A percentile compares a stretch with the other conserved stretches of the same genome.
phyloP scores from a whole-genome alignment of 2,329 filamentous ascomycete genomes.

The Apiospora kogelbergensis region DNA sequence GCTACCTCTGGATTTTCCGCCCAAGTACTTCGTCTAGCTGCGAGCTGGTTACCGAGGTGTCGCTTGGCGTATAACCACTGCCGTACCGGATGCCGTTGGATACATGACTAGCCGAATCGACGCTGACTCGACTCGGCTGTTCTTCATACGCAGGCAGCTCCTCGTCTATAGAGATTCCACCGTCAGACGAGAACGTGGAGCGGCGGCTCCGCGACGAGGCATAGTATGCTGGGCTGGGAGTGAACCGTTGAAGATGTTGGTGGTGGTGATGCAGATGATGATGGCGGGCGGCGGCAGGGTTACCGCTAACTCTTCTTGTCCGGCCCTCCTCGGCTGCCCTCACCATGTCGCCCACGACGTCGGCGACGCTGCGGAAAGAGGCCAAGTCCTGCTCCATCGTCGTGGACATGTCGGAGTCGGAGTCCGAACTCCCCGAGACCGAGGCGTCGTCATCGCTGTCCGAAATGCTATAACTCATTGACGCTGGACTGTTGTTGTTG shows the following conservation, averaged over 20 bases:
- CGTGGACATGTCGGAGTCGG: slow-evolving; percentile 13
- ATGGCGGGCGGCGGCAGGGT: background rate
- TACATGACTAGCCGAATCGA: background rate
- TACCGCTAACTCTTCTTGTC: background rate
- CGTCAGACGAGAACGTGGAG: slow-evolving; percentile 7
- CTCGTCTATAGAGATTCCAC: slow-evolving; percentile 12
- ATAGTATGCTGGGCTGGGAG: background rate
- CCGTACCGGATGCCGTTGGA: slow-evolving; percentile 3
- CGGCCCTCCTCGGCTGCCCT: slow-evolving; percentile 1
- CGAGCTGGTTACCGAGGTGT: background rate
- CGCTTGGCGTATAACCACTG: background rate
- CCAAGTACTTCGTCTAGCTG: slow-evolving; percentile 7
- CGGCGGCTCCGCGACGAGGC: slow-evolving; percentile 4
- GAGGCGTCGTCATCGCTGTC: slow-evolving; percentile 6
- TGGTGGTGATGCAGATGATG: background rate
- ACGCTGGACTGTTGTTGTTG: background rate
- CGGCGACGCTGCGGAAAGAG: slow-evolving; percentile 13
- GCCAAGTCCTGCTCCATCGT: slow-evolving; percentile 16
- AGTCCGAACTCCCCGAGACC: background rate
- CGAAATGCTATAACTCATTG: background rate
- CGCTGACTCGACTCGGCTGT: background rate
- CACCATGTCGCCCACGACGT: slow-evolving; percentile 10
- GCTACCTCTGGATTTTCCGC: background rate
- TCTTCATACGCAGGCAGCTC: slow-evolving; percentile 12
- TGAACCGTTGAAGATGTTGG: background rate